phyloP scores from a whole-genome alignment of 768 basidiomycete species.

The Tylopilus sp. region DNA sequence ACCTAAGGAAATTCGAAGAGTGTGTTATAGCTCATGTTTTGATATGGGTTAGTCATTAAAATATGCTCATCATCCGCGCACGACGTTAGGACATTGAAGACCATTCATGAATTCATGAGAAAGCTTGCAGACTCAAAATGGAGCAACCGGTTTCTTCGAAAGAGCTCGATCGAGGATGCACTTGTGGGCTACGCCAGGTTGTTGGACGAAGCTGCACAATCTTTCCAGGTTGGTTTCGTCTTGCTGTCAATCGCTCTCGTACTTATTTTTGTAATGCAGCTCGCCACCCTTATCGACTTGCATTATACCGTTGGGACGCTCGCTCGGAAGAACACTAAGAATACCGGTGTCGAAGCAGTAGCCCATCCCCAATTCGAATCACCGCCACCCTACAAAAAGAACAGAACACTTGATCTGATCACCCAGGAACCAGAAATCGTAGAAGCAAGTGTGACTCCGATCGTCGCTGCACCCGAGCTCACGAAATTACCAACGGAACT shows the following conservation, averaged over 20 bases:
- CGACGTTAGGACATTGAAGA: slow-evolving; percentile 34
- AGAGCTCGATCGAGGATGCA: slow-evolving; percentile 38
- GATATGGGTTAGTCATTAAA: not conserved
- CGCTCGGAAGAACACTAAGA: slow-evolving; percentile 5
- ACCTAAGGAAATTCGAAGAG: slow-evolving; percentile 40
- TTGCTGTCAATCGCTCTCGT: not conserved
- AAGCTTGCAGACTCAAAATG: slow-evolving; percentile 38
- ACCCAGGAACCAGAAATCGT: not conserved
- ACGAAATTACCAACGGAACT: not conserved
- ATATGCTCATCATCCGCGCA: not conserved
- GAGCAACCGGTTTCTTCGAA: slow-evolving; percentile 39
- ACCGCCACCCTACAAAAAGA: slow-evolving; percentile 23
- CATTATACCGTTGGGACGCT: slow-evolving; percentile 37
- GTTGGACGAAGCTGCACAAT: slow-evolving; percentile 43
- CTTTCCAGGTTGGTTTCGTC: slow-evolving; percentile 39
- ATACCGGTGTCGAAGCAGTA: not conserved
- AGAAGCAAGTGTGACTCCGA: not conserved
- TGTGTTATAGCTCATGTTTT: slow-evolving; percentile 17
- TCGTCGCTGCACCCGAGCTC: slow-evolving; percentile 2
- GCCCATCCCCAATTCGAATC: not conserved
- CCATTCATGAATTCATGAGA: slow-evolving; percentile 40
- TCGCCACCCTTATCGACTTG: slow-evolving; percentile 45
- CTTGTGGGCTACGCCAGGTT: slow-evolving; percentile 31
- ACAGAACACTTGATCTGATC: not conserved
- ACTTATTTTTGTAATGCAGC: slow-evolving; percentile 24